Base-by-base conservation (phyloP, 129 eudicot species). In the Erigeron canadensis region DNA sequence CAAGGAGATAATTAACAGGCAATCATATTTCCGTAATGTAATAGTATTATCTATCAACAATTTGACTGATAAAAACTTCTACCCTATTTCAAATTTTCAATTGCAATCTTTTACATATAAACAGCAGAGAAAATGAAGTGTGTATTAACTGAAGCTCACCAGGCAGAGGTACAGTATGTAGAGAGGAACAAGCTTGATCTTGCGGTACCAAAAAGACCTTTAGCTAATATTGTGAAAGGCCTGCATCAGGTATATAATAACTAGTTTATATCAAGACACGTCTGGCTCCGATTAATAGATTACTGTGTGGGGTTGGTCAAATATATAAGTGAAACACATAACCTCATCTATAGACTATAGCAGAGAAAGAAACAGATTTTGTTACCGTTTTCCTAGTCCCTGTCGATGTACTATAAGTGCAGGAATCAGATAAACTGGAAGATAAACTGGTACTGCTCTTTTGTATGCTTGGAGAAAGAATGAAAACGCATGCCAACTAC, bases 371-470 rank as follows among this genome's bases (percentile, higher is more conserved):
- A 11, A 40, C 37, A 10, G 48, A 34, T 2, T 63, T 8, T 18
- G 60, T 42, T 81, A 87, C 99, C 94, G 81, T 70, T 86, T 84
- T 40, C 87, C 63, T 63, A 95, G 89, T 69, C 95, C 97, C 81
- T 90, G 89, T 57, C 99, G 99, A 77, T 95, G 99, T 63, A 95
- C 99, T 22, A 95, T 90, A 38, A 95, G 87, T 67, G 97, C 99
- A 70, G 99, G 99, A 72, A 95, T 86, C 75, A 95, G 74, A 87
- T 95, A 95, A 39, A 95, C 99, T 17, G 99, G 99, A 77, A 95
- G 97, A 80, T 95, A 95, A 82, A 95, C 97, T 22, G 99, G 99
- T 17, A 95, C 40, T 60, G 99, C 99, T 86, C 99, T 88, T 84
- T 86, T 90, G 80, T 95, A 95, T 44, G 96, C 94, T 88, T 90